A percentile compares a stretch with the other conserved stretches of the same genome.
phyloP scores from a whole-genome alignment of 1,139 yeast species.

The Candida pseudoviswanathii region DNA sequence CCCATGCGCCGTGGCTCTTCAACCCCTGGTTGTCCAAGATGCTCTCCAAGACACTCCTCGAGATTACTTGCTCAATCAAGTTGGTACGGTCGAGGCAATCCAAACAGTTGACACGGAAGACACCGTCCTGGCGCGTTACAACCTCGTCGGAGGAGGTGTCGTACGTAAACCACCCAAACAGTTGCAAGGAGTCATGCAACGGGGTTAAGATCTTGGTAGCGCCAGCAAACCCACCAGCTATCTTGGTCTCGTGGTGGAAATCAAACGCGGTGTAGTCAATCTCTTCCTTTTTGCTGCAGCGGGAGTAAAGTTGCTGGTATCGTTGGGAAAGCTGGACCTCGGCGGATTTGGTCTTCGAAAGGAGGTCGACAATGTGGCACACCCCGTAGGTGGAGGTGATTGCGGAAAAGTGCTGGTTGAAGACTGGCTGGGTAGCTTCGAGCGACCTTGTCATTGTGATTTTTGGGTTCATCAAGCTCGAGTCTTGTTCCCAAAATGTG shows the following conservation, averaged over 20 bases:
- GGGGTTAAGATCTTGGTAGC: conserved; percentile 72
- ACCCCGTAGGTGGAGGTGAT: conserved; percentile 78
- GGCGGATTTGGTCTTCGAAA: conserved; percentile 71
- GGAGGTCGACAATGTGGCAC: conserved; percentile 80
- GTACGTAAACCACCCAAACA: conserved; percentile 79
- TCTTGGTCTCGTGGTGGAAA: conserved; percentile 87
- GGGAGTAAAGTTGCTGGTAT: conserved; percentile 58
- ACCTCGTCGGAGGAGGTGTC: conserved; percentile 52
- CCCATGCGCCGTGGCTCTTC: conserved; percentile 22
- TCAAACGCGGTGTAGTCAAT: conserved; percentile 80
- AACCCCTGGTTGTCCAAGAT: conserved; percentile 41
- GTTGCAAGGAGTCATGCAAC: conserved; percentile 64
- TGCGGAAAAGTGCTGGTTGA: conserved; percentile 75
- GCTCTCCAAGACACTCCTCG: conserved; percentile 57
- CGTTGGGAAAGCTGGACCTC: conserved; percentile 75
- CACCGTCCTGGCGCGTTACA: conserved; percentile 79
- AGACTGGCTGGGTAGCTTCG: conserved; percentile 92
- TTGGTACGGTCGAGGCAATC: conserved; percentile 97
- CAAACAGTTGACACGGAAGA: conserved; percentile 88
- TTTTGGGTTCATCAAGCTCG: conserved; percentile 79
- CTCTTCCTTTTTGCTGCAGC: conserved; percentile 47
- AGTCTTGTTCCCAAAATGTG: conserved; percentile 97
- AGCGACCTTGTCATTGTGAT: conserved; percentile 83
- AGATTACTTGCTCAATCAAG: conserved; percentile 85
- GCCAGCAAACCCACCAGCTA: conserved; percentile 80